phyloP scores from a whole-genome alignment of 1,139 yeast species.

The Geotrichum carabidarum region DNA sequence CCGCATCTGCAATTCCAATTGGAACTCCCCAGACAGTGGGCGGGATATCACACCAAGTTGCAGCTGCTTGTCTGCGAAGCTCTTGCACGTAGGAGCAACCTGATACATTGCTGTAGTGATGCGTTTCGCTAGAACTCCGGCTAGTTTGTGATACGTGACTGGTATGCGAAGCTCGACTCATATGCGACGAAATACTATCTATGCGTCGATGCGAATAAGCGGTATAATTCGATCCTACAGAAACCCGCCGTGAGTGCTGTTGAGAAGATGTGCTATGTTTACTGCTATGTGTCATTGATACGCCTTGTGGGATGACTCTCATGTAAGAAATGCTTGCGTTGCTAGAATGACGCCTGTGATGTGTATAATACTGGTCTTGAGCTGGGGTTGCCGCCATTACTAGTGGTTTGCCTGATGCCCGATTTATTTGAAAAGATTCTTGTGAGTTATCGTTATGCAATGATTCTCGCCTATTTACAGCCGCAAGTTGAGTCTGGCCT shows the following conservation, averaged over 20 bases:
- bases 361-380: background rate
- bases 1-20: constrained; percentile 50
- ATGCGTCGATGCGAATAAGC: constrained; percentile 2
- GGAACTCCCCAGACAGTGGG: constrained; percentile 61
- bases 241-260: background rate
- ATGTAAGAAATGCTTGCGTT: background rate
- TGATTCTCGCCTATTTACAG: too few species aligned
- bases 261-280: background rate
- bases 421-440: background rate
- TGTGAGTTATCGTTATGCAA: background rate
- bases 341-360: background rate
- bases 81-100: constrained; percentile 52
- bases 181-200: constrained; percentile 12
- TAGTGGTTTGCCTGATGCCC: background rate
- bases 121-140: constrained; percentile 7
- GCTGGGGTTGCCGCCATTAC: background rate
- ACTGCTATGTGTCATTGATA: background rate
- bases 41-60: constrained; percentile 47
- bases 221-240: background rate
- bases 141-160: constrained; percentile 7
- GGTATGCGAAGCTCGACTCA: constrained; percentile 1
- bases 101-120: constrained; percentile 18
- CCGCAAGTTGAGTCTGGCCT: background rate
- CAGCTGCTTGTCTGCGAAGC: constrained; percentile 52
- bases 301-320: constrained; percentile 12